A percentile compares a stretch with the other conserved stretches of the same genome.
Evolutionary conservation across 164 flowering plant species (phyloP).

Genomic region (Macadamia tetraphylla): DNA sequence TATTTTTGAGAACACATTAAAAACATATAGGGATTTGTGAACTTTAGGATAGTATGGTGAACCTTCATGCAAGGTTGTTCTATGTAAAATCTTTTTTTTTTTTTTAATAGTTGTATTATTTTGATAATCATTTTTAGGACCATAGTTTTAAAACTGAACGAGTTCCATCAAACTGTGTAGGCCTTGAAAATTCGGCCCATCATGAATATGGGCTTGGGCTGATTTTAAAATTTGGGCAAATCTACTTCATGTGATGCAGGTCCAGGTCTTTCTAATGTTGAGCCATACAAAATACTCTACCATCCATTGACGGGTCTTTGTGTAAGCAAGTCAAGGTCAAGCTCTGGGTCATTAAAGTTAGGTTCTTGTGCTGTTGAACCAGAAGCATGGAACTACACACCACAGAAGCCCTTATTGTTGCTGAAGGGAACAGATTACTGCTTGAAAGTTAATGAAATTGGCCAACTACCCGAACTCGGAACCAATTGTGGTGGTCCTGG

Average conservation of each 20-base stretch:
- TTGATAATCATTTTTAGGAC: too few relatives aligned
- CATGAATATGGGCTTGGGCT: too few relatives aligned
- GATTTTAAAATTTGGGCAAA: not conserved
- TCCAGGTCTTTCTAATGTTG: slow-evolving; percentile 44
- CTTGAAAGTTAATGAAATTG: not conserved
- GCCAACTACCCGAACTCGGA: not conserved
- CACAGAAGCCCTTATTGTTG: not conserved
- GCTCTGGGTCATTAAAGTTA: not conserved
- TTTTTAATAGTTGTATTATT: too few relatives aligned
- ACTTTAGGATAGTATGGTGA: too few relatives aligned
- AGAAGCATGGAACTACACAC: not conserved
- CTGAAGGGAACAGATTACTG: not conserved
- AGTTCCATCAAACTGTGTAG: too few relatives aligned
- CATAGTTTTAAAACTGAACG: too few relatives aligned
- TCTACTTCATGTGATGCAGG: too few relatives aligned
- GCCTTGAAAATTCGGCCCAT: too few relatives aligned
- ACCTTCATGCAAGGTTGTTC: too few relatives aligned
- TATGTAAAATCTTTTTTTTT: too few relatives aligned
- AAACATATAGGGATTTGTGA: too few relatives aligned
- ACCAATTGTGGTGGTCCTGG: not conserved
- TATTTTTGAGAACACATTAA: too few relatives aligned
- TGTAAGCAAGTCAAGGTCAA: not conserved
- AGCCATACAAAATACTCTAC: slow-evolving; percentile 40
- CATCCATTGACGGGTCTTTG: slow-evolving; percentile 33
- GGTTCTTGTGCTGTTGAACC: not conserved